Conservation (phyloP, 1,139 yeast genomes). For the Pichia sp. region DNA sequence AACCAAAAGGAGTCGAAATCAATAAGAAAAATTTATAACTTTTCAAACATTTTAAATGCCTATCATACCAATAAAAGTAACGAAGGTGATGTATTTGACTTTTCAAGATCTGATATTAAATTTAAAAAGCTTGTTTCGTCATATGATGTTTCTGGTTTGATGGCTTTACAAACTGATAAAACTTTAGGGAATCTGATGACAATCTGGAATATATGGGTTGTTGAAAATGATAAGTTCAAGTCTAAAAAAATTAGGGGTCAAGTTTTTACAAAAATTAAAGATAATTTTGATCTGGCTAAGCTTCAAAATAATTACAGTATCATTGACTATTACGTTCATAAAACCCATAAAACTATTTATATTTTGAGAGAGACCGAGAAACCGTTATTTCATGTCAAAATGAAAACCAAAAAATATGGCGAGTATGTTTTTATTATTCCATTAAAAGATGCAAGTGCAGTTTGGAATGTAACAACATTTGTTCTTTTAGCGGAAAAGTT, state of each 20-base stretch:
- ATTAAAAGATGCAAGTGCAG: neutral
- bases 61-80: neutral
- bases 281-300: neutral
- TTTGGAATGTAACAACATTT: conserved; percentile 4
- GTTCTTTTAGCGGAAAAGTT: conserved; percentile 4
- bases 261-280: neutral
- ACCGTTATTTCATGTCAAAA: conserved; percentile 9
- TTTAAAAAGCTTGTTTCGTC: neutral
- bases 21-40: neutral
- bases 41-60: neutral
- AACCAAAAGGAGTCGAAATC: neutral
- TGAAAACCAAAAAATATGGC: conserved; percentile 2
- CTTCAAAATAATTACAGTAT: neutral
- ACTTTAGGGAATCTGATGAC: neutral
- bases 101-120: neutral
- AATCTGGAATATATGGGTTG: conserved; percentile 7
- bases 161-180: neutral
- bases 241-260: neutral
- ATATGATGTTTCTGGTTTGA: neutral
- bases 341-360: neutral
- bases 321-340: neutral
- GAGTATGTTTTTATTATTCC: conserved; percentile 13
- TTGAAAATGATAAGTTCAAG: neutral
- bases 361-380: conserved; percentile 1
- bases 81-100: neutral